These are phyloP conservation scores for Rhododendron ovatum DNA, from an alignment of 148 eudicot species.

Conservation along the genomic window DNA sequence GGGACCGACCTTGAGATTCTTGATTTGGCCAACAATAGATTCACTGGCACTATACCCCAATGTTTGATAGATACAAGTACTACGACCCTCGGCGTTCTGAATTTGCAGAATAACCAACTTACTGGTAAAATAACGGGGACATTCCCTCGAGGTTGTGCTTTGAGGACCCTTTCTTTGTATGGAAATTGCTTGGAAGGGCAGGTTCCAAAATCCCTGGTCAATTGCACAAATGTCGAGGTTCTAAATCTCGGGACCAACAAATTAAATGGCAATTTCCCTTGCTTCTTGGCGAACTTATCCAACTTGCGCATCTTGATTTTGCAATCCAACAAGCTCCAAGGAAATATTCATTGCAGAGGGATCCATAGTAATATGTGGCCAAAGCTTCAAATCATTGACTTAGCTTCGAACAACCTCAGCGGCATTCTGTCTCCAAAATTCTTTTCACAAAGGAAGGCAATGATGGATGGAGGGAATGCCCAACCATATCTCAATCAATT, in stretches of 20 bases:
- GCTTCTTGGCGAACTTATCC: conserved; percentile 14
- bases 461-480: too few species aligned
- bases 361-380: too few species aligned
- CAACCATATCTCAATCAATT: too few species aligned
- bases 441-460: too few species aligned
- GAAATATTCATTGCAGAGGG: too few species aligned
- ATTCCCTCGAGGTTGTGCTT: conserved; percentile 23
- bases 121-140: conserved; percentile 22
- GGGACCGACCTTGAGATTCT: conserved; percentile 25
- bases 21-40: conserved; percentile 33
- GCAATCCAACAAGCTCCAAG: too few species aligned
- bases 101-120: conserved; percentile 31
- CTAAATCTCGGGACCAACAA: conserved; percentile 45
- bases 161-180: conserved; percentile 33
- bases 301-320: too few species aligned
- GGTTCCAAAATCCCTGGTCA: conserved; percentile 32
- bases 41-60: conserved; percentile 27
- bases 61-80: conserved; percentile 21
- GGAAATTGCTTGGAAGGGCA: conserved; percentile 32
- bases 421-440: too few species aligned
- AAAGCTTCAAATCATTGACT: too few species aligned
- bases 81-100: conserved; percentile 22
- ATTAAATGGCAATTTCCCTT: conserved; percentile 26
- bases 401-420: too few species aligned
- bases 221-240: conserved; percentile 37